Evolutionary conservation across 2,329 filamentous ascomycete genomes (phyloP).

Genomic region (Rhinocladiella mackenziei): DNA sequence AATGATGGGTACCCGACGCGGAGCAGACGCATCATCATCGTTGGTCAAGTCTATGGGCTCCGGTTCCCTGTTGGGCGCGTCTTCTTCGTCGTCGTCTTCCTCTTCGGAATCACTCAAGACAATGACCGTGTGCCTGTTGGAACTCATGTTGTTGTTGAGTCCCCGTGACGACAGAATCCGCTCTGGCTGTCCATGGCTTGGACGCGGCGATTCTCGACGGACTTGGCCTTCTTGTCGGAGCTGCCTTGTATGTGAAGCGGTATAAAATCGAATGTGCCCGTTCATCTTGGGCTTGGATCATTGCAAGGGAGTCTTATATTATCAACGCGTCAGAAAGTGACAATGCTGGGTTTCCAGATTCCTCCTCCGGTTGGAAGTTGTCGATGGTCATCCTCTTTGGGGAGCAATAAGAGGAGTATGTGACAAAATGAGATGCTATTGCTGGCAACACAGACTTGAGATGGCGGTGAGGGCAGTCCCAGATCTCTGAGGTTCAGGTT

Average conservation of each 20-base stretch:
- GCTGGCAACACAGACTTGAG: not conserved
- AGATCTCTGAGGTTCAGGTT: too few species aligned
- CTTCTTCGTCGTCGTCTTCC: slow-evolving; percentile 1
- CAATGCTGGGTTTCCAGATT: not conserved
- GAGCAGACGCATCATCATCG: too few species aligned
- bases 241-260: not conserved
- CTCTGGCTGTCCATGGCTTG: not conserved
- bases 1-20: too few species aligned
- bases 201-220: too few species aligned
- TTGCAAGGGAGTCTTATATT: not conserved
- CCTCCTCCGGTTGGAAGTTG: not conserved
- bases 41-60: too few species aligned
- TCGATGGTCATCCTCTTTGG: slow-evolving; percentile 1
- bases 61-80: not conserved
- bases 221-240: slow-evolving; percentile 1
- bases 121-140: slow-evolving; percentile 8
- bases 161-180: too few species aligned
- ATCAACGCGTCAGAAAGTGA: not conserved
- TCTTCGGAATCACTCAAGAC: slow-evolving; percentile 16
- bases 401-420: not conserved
- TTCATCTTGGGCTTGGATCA: slow-evolving; percentile 5
- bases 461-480: too few species aligned
- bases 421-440: not conserved
- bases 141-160: too few species aligned
- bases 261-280: not conserved